Evolutionary conservation across 352 stramenopile genomes (phyloP).

Genomic region (Pythium chondricola): DNA sequence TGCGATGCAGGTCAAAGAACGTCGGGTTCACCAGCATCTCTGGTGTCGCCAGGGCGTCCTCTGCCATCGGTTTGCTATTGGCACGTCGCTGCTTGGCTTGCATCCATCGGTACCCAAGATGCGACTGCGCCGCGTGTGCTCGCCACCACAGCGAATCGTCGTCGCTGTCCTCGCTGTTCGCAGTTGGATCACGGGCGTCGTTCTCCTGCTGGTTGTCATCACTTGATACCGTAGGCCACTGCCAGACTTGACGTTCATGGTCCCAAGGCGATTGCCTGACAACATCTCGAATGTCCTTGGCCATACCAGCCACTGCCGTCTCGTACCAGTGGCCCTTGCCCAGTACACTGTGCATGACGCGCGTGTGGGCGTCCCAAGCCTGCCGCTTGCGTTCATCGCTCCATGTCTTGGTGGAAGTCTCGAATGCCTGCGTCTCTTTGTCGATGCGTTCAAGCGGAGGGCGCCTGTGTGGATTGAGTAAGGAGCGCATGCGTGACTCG

Average conservation of each 20-base stretch:
- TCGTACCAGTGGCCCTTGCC: constrained; percentile 42
- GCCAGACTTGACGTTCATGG: constrained; percentile 38
- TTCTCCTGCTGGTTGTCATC: constrained; percentile 4
- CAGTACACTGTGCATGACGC: constrained; percentile 25
- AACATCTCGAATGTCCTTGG: constrained; percentile 40
- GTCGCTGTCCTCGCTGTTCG: constrained; percentile 20
- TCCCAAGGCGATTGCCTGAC: constrained; percentile 38
- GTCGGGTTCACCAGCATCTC: constrained; percentile 42
- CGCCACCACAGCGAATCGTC: constrained; percentile 52
- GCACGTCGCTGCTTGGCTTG: constrained; percentile 4
- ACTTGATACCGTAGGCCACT: constrained; percentile 23
- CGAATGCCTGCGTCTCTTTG: constrained; percentile 3
- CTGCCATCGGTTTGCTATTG: background rate
- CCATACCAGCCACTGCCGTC: constrained; percentile 35
- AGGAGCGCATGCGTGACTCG: constrained; percentile 8
- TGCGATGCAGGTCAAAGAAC: constrained; percentile 33
- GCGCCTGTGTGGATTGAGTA: background rate
- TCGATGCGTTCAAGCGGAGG: background rate
- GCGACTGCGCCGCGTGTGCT: constrained; percentile 30
- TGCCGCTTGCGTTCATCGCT: constrained; percentile 14
- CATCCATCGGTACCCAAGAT: constrained; percentile 7
- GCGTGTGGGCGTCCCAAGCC: constrained; percentile 36
- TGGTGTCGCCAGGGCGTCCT: constrained; percentile 25
- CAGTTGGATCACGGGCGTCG: background rate
- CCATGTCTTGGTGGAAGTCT: constrained; percentile 7